phyloP scores from a whole-genome alignment of 2,329 filamentous ascomycete genomes.

The Bipolaris oryzae region DNA sequence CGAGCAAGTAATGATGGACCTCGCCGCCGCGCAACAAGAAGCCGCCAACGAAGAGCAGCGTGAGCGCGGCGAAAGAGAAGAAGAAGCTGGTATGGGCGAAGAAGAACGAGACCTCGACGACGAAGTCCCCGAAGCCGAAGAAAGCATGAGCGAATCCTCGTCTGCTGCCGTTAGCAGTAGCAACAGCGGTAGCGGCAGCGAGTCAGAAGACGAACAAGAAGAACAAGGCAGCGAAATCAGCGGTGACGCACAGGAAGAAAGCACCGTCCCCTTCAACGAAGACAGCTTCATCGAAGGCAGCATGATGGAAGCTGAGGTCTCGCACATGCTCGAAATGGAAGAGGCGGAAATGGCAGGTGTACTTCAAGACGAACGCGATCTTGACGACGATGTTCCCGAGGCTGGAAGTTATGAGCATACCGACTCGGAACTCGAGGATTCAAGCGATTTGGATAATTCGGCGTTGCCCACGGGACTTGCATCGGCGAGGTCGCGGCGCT shows the following conservation, averaged over 20 bases:
- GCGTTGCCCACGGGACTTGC: constrained; percentile 22
- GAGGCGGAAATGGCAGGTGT: constrained; percentile 56
- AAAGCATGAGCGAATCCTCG: constrained; percentile 31
- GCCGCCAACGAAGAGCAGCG: constrained; percentile 47
- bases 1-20: constrained; percentile 73
- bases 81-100: constrained; percentile 28
- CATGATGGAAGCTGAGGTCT: constrained; percentile 47
- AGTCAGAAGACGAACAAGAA: constrained; percentile 11
- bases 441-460: constrained; percentile 33
- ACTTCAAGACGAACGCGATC: constrained; percentile 55
- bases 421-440: constrained; percentile 58
- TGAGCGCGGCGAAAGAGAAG: constrained; percentile 50
- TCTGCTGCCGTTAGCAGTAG: constrained; percentile 44
- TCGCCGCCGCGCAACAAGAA: constrained; percentile 65
- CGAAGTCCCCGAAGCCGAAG: constrained; percentile 47
- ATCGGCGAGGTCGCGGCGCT: constrained; percentile 28
- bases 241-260: constrained; percentile 22
- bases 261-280: constrained; percentile 56
- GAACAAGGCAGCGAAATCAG: constrained; percentile 27
- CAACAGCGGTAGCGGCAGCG: background rate
- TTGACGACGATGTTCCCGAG: constrained; percentile 60
- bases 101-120: constrained; percentile 50
- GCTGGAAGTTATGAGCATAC: constrained; percentile 62
- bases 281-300: constrained; percentile 56
- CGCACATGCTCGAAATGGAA: constrained; percentile 51